Evolutionary conservation across 208 protist genomes (phyloP), one percentile per base, ranked within the genome.

Genomic region (Naegleria lovaniensis): DNA sequence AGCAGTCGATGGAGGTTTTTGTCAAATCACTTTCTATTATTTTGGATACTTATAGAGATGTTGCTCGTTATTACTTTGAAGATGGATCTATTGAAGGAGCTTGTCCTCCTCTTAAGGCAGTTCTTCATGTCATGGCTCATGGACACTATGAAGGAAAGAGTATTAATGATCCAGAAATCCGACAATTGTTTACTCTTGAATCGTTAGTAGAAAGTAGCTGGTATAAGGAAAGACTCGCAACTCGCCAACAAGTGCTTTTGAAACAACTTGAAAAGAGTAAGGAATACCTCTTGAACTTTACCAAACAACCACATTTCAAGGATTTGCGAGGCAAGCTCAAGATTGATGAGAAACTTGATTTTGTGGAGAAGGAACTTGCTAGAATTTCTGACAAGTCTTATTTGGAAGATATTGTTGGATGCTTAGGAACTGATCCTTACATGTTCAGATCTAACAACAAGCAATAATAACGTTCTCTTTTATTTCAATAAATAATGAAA

Each of bases 81-180:
- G 92, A 93, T 83, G 93, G 93, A 19, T 90, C 92, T 43, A 43
- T 91, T 36, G 90, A 94, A 39, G 87, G 91, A 41, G 58, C 90
- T 11, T 29, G 86, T 51, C 93, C 93, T 16, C 93, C 93, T 39
- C 90, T 95, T 33, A 84, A 93, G n/a, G 52, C 85, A 41, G 88
- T 95, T 29, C 36, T 94, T 29, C 25, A 94, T 33, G 92, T 92
- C 36, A 91, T 92, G 58, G 92, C 91, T n/a, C n/a, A 93, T 52
- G 93, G 92, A 33, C 85, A 88, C 9, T 88, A 67, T 25, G n/a
- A 88, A 36, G 85, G 85, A 75, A 88, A 88, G 55, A 67, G 85
- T 9, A 88, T 88, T 67, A 55, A 88, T 55, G 51, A 88, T 33
- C 29, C 85, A 36, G 85, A 88, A 75, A 67, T 88, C 36, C 16